Evolutionary conservation across 495 filamentous ascomycete species (phyloP).

Genomic region (Podospora bellae-mahoneyi): DNA sequence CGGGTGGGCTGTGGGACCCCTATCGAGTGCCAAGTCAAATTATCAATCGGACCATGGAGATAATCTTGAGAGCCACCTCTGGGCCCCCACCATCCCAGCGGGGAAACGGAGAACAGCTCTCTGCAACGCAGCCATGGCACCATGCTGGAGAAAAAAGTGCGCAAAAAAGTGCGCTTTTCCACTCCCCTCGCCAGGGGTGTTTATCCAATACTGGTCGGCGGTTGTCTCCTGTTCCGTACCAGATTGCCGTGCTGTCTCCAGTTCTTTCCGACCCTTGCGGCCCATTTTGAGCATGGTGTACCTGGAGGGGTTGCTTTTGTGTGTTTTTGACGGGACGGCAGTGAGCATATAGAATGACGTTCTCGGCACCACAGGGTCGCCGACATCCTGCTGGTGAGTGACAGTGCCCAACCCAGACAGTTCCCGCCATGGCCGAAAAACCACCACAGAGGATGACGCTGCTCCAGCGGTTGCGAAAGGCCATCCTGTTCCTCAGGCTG

Average conservation of each 20-base stretch:
- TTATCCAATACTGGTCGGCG: background rate
- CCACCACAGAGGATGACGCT: background rate
- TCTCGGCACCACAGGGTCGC: background rate
- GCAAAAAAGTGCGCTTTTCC: background rate
- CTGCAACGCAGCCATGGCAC: background rate
- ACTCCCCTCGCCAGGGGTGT: background rate
- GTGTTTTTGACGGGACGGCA: background rate
- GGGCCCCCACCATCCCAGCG: background rate
- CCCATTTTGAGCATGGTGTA: background rate
- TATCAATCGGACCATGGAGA: constrained; percentile 2
- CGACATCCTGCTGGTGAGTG: background rate
- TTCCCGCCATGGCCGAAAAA: background rate
- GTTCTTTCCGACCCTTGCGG: background rate
- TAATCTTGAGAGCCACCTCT: background rate
- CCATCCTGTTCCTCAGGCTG: constrained; percentile 18
- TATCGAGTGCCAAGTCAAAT: constrained; percentile 1
- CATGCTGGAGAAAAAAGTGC: background rate
- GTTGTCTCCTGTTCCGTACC: background rate
- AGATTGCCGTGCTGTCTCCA: background rate
- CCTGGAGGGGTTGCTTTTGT: background rate
- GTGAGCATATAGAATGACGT: background rate
- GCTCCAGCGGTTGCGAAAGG: constrained; percentile 17
- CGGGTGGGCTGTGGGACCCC: background rate
- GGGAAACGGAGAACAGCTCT: too few relatives aligned
- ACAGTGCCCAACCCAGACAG: background rate